Percentiles rank a stretch among this genome's conserved stretches.
Evolutionary conservation across 352 stramenopile genomes (phyloP).

Genomic region (Globisporangium radiosum): DNA sequence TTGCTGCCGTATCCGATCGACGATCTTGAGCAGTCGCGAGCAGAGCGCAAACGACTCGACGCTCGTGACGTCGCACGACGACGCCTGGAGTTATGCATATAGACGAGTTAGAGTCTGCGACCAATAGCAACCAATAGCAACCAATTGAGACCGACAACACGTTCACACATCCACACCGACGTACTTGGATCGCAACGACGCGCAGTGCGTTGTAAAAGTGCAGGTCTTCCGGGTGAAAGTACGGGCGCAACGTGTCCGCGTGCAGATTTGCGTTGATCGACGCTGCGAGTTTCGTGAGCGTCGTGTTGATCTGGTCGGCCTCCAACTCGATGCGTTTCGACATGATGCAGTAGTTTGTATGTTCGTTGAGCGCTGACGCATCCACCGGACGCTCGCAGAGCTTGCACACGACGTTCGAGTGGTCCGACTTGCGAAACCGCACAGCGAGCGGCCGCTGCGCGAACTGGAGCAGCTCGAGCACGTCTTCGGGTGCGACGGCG

Average conservation of each 20-base stretch:
- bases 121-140: too few relatives aligned
- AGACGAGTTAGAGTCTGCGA: too few relatives aligned
- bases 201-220: constrained; percentile 71
- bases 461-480: constrained; percentile 62
- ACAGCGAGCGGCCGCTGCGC: constrained; percentile 53
- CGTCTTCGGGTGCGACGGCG: constrained; percentile 29
- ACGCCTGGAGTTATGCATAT: constrained; percentile 22
- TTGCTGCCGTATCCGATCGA: constrained; percentile 61
- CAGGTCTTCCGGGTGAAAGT: constrained; percentile 49
- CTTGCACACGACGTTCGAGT: constrained; percentile 63
- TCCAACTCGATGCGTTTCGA: constrained; percentile 71
- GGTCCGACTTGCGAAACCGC: constrained; percentile 42
- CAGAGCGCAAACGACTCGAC: constrained; percentile 76
- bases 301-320: constrained; percentile 70
- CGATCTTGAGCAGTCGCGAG: constrained; percentile 68
- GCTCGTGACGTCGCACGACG: constrained; percentile 62
- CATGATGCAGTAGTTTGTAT: constrained; percentile 78
- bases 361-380: constrained; percentile 51
- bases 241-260: constrained; percentile 24
- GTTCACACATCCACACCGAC: not conserved
- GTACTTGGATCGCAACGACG: constrained; percentile 52
- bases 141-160: too few relatives aligned
- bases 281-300: constrained; percentile 39
- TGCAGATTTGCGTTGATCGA: constrained; percentile 56
- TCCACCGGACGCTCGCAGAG: constrained; percentile 77